Base-by-base conservation (phyloP, 495 filamentous ascomycete species). In the Neurospora sp. region DNA sequence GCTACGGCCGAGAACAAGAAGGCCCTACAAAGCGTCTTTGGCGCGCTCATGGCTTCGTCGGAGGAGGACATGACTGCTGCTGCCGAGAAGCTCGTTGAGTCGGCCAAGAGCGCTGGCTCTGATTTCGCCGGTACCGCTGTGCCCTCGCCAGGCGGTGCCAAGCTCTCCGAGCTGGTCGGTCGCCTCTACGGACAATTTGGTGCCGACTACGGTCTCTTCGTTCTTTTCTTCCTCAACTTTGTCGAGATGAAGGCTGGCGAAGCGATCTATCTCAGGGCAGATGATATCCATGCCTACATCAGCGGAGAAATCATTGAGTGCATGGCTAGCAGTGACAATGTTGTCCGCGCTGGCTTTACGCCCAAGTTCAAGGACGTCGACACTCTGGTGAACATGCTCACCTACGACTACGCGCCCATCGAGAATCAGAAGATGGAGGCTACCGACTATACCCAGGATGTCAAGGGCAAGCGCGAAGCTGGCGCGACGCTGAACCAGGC, bases 311-410 rank as follows among this genome's bases (percentile, higher is more conserved):
- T 99, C 76, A 94, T 99, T 76, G 96, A 99, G 83, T 98, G 96
- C 86, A 99, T 99, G 96, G 96, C 96, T 2, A 91, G 93, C 27
- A 96, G 93, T 41, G 96, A 99, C 84, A 99, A 99, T 74, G 96
- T 99, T 8, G 94, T 99, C 27, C 94, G 96, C 40, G 96, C 96
- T 2, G 96, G 96, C 22, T 94, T 99, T 79, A 99, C 96, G 0
- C 96, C 96, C 10, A 99, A 99, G 81, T 98, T 95, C 87, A 97
- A 98, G 84, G 96, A 99, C 76, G 93, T 97, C 65, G 86, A 90
- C 68, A 98, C 93, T 3, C 86, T 99, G n/a, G 92, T 94, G 42
- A 84, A 86, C 73, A 97, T 97, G 92, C 84, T 99, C 71, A 98
- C 96, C 0, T 99, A 99, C 84, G 89, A 87, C 70, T 98, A 96